Evolutionary conservation across 148 eudicot genomes (phyloP), one percentile per base, ranked within the genome.

Genomic region (Vaccinium macrocarpon): DNA sequence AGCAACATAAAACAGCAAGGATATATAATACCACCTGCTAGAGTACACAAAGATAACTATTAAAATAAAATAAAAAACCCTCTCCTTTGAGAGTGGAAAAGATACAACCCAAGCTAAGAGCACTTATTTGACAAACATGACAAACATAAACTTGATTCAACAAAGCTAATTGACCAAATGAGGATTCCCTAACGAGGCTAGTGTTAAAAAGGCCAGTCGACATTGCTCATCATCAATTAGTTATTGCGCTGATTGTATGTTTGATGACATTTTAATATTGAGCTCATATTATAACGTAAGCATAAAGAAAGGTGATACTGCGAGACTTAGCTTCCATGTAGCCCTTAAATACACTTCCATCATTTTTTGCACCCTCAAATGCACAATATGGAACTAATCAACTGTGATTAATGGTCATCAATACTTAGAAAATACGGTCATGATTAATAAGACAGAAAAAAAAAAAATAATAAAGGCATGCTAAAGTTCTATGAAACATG

Each of bases 91-190:
- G 23, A 29, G 46, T 18, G 48, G 38, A 48, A 76, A 76, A 49
- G 79, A 76, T 3, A 76, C 57, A 9, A 14, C 59, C 25, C 80
- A 51, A 77, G 59, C 59, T 77, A 77, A 77, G 38, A 51, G 35
- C 80, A 77, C 77, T 48, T 23, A 9, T 49, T n/a, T 10, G 56
- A 25, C 81, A 25, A 12, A 38, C 23, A 3, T 10, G 56, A 25
- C 81, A 25, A 12, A 38, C 23, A 3, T 38, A n/a, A 21, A n/a
- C 27, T 42, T 59, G 51, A 21, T 35, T 59, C 32, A 42, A 10
- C 35, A 55, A 35, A 11, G 66, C 49, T 80, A 14, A 57, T 57
- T 80, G 51, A 35, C 27, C 50, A 59, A 13, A 57, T 35, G 29
- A 13, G 27, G 38, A 19, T 77, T 50, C 55, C 1, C 23, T 25